A percentile compares a stretch with the other conserved stretches of the same genome.
phyloP scores from a whole-genome alignment of 352 stramenopile genomes.

The Pythium inflatum region DNA sequence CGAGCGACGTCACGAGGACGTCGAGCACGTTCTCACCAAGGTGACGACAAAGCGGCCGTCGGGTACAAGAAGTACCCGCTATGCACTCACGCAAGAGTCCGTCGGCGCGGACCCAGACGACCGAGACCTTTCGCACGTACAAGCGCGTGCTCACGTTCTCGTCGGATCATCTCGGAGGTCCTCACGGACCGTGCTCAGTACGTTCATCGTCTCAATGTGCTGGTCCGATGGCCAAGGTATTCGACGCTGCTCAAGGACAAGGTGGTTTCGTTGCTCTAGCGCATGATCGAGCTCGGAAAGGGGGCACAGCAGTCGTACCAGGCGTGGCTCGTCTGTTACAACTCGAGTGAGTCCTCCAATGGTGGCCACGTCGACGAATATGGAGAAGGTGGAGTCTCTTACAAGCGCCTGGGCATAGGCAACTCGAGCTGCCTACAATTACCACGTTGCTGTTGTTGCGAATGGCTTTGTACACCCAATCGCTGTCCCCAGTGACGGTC shows the following conservation, averaged over 20 bases:
- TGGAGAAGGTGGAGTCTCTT: too few species aligned
- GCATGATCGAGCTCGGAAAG: slow-evolving; percentile 67
- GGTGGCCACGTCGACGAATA: too few species aligned
- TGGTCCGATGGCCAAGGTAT: slow-evolving; percentile 86
- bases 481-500: too few species aligned
- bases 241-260: slow-evolving; percentile 58
- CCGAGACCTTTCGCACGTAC: slow-evolving; percentile 88
- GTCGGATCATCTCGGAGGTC: slow-evolving; percentile 90
- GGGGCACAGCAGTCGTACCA: slow-evolving; percentile 91
- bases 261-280: slow-evolving; percentile 48
- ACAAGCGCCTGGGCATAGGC: too few species aligned
- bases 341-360: too few species aligned
- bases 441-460: too few species aligned
- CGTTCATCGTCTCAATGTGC: slow-evolving; percentile 94
- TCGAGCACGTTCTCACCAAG: slow-evolving; percentile 74
- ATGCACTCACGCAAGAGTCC: slow-evolving; percentile 97
- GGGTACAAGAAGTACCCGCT: slow-evolving; percentile 87
- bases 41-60: slow-evolving; percentile 61
- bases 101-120: slow-evolving; percentile 81
- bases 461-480: too few species aligned
- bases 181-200: slow-evolving; percentile 93
- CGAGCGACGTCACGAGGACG: slow-evolving; percentile 71
- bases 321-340: slow-evolving; percentile 96
- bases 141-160: slow-evolving; percentile 93
- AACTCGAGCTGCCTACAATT: too few species aligned